Conservation (phyloP, 2,329 filamentous ascomycete species). For the Fusarium sp. region DNA sequence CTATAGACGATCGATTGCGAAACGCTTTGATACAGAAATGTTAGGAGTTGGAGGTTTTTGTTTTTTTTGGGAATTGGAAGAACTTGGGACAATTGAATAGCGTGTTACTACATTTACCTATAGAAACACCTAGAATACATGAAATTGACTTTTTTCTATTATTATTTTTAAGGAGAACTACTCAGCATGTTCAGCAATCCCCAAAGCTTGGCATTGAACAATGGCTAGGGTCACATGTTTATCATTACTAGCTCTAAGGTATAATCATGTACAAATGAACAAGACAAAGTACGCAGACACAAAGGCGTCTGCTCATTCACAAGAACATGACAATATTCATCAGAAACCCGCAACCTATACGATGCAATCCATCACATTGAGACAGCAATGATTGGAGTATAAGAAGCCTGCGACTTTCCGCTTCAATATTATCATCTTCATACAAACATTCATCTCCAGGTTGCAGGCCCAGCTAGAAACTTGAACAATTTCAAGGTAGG, state of each 20-base stretch:
- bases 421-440: neutral
- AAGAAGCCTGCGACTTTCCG: neutral
- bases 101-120: neutral
- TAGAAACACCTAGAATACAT: conserved; percentile 14
- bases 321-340: neutral
- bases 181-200: neutral
- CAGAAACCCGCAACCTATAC: neutral
- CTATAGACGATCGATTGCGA: conserved; percentile 40
- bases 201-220: neutral
- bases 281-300: conserved; percentile 1
- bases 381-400: neutral
- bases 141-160: conserved; percentile 18
- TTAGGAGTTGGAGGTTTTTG: conserved; percentile 25
- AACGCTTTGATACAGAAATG: conserved; percentile 11
- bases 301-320: neutral
- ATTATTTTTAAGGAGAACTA: neutral
- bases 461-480: conserved; percentile 11
- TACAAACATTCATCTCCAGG: conserved; percentile 1
- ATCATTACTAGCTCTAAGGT: neutral
- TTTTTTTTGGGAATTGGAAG: conserved; percentile 11
- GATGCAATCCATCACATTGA: neutral
- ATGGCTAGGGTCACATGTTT: neutral
- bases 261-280: neutral
- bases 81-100: conserved; percentile 1
- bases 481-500: conserved; percentile 6